Evolutionary conservation across 805 yeast species (phyloP).

Genomic region (Yamadazyma laniorum): DNA sequence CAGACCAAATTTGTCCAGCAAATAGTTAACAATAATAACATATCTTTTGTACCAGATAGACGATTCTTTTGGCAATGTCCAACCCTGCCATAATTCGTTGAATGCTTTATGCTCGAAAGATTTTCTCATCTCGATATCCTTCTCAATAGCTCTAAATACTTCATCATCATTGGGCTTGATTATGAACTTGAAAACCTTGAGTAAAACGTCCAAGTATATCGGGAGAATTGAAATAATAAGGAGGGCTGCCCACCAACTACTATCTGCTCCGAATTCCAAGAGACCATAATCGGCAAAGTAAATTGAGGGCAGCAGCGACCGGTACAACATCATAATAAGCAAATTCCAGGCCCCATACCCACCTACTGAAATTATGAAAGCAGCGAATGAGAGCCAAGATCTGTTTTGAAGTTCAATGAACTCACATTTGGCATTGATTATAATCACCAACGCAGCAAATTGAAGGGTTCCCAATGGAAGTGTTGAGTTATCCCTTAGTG

Average conservation of each 20-base stretch:
- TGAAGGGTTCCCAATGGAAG: conserved; percentile 79
- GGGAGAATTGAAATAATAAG: conserved; percentile 58
- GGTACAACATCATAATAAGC: conserved; percentile 68
- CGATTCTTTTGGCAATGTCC: conserved; percentile 61
- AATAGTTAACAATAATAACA: conserved; percentile 2
- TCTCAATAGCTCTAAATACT: conserved; percentile 73
- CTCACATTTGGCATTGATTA: conserved; percentile 77
- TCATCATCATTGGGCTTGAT: conserved; percentile 74
- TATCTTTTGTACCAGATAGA: conserved; percentile 21
- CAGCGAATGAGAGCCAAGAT: conserved; percentile 63
- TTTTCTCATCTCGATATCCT: conserved; percentile 61
- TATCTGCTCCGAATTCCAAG: conserved; percentile 72
- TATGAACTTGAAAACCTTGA: conserved; percentile 55
- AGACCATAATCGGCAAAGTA: conserved; percentile 74
- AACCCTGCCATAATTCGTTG: conserved; percentile 71
- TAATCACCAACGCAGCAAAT: conserved; percentile 67
- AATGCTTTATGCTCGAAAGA: conserved; percentile 72
- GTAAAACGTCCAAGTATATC: conserved; percentile 60
- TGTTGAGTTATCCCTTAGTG: conserved; percentile 69
- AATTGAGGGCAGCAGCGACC: conserved; percentile 49
- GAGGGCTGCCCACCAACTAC: conserved; percentile 83
- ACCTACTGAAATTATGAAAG: conserved; percentile 66
- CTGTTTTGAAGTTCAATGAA: conserved; percentile 77
- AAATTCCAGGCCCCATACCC: conserved; percentile 90
- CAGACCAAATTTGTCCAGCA: not conserved